Evolutionary conservation across 2,329 filamentous ascomycete species (phyloP), one percentile per base, ranked within the genome.

Genomic region (Fusarium subglutinans): DNA sequence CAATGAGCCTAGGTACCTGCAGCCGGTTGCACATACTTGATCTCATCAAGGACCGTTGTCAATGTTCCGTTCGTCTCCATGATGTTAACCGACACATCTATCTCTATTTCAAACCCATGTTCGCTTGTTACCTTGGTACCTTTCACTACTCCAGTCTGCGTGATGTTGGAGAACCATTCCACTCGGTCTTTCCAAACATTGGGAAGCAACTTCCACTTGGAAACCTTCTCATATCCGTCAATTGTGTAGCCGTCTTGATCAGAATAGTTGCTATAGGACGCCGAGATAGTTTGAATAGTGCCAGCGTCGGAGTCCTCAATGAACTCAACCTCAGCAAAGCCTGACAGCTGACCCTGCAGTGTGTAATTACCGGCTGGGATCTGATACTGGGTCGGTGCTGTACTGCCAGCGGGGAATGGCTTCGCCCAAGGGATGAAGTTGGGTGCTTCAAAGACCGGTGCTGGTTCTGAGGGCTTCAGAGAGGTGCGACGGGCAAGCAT

Each of bases 91-190:
- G 44, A n/a, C 13, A 58, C 56, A 48, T 72, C 61, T 41, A 72
- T 69, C 20, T 53, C 40, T 13, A 72, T 13, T 51, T 69, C 56
- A 53, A 69, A 69, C 11, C 65, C 69, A 38, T 56, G 45, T 38
- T 33, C 13, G 14, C 56, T 66, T 35, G 84, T 86, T 55, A 79
- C 81, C 75, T 86, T 86, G 2, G 78, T 83, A 1, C 76, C 80
- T 15, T 76, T 66, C 0, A 75, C 74, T 8, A 63, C 71, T 0
- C 84, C 84, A 2, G 74, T 82, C 33, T 81, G 79, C 3, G 75
- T 73, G 4, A 85, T 69, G 62, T 85, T 78, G 2, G 83, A 86
- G 26, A 76, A 82, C 83, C 83, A 86, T 45, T 83, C 79, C 2
- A 84, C 47, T 20, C 72, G 43, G 60, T 78, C 79, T 13, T 64